phyloP scores from a whole-genome alignment of 805 yeast genomes.

The Candida takata region DNA sequence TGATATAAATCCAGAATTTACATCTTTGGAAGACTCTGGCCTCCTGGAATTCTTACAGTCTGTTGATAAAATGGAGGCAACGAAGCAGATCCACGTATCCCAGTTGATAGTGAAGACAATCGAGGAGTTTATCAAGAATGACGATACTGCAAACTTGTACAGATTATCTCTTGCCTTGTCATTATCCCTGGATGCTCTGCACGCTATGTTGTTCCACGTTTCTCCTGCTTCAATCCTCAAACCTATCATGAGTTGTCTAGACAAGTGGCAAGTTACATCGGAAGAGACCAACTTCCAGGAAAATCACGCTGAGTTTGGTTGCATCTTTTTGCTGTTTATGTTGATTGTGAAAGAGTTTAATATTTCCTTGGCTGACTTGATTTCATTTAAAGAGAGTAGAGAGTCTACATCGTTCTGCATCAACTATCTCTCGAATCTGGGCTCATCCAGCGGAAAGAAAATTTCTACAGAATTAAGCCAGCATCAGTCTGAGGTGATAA shows the following conservation, averaged over 20 bases:
- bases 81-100: constrained; percentile 41
- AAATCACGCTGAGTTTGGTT: constrained; percentile 60
- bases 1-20: constrained; percentile 41
- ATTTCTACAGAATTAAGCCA: constrained; percentile 18
- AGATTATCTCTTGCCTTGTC: constrained; percentile 47
- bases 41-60: constrained; percentile 41
- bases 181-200: constrained; percentile 34
- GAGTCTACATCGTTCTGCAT: constrained; percentile 26
- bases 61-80: constrained; percentile 39
- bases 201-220: constrained; percentile 36
- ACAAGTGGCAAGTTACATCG: constrained; percentile 30
- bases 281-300: constrained; percentile 60
- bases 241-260: constrained; percentile 47
- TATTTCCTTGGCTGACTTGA: constrained; percentile 24
- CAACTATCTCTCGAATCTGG: constrained; percentile 23
- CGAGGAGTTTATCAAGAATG: constrained; percentile 29
- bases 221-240: constrained; percentile 37
- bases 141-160: constrained; percentile 38
- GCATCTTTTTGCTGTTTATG: constrained; percentile 42
- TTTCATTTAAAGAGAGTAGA: constrained; percentile 12
- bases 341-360: constrained; percentile 34
- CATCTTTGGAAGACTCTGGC: constrained; percentile 45
- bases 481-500: constrained; percentile 30
- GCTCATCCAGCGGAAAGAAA: constrained; percentile 21
- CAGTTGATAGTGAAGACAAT: constrained; percentile 27